Conservation (phyloP, 2,329 filamentous ascomycete species). For the Raffaelea arxii region DNA sequence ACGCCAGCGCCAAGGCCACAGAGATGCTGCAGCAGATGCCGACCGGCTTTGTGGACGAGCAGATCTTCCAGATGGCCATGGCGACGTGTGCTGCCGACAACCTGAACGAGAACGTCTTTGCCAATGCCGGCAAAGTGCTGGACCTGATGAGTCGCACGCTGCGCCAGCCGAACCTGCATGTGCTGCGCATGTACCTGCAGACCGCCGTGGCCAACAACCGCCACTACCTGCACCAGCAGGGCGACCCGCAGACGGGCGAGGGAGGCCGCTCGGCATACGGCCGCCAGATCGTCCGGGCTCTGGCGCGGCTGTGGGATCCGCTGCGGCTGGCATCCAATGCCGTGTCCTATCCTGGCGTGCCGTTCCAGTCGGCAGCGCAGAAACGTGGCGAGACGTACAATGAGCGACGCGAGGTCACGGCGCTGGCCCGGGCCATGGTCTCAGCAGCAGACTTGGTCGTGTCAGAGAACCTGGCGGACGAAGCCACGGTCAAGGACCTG, state of each 20-base stretch:
- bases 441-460: constrained; percentile 33
- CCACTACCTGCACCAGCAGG: constrained; percentile 21
- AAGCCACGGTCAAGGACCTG: constrained; percentile 21
- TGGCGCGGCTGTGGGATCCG: constrained; percentile 41
- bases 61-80: constrained; percentile 64
- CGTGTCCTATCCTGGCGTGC: constrained; percentile 20
- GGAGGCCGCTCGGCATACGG: constrained; percentile 35
- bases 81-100: constrained; percentile 65
- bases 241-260: constrained; percentile 18
- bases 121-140: constrained; percentile 54
- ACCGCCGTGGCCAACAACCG: constrained; percentile 39
- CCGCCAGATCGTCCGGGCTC: constrained; percentile 37
- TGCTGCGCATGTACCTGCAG: constrained; percentile 47
- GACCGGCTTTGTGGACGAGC: constrained; percentile 28
- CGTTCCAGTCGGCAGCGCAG: neutral
- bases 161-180: constrained; percentile 36
- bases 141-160: constrained; percentile 45
- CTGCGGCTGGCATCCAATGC: constrained; percentile 25
- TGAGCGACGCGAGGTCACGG: constrained; percentile 30
- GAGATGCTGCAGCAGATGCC: constrained; percentile 50
- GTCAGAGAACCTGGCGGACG: constrained; percentile 28
- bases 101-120: constrained; percentile 60
- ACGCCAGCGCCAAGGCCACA: constrained; percentile 53
- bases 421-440: constrained; percentile 36
- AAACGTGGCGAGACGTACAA: constrained; percentile 18